phyloP scores from a whole-genome alignment of 208 protist genomes.

The Trichomonas vaginalis region DNA sequence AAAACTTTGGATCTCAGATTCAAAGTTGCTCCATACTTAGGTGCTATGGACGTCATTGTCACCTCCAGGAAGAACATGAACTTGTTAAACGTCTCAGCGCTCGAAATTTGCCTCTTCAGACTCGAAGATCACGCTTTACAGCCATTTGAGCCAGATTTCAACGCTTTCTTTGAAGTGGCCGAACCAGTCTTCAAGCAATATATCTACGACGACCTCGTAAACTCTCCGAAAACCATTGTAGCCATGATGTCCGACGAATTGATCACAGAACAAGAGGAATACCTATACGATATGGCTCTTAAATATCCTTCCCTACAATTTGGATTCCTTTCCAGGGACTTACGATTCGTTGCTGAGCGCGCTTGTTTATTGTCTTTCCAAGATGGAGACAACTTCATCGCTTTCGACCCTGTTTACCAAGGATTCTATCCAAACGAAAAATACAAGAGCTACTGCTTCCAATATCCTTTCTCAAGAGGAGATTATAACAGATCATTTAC shows the following conservation, averaged over 20 bases:
- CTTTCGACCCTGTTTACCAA: background rate
- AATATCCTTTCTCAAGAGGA: background rate
- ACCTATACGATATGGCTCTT: background rate
- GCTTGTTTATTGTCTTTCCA: background rate
- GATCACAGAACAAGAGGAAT: background rate
- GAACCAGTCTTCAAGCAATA: background rate
- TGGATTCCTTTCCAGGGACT: background rate
- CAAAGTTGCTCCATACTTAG: background rate
- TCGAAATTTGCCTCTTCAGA: background rate
- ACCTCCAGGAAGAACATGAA: background rate
- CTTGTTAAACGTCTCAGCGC: background rate
- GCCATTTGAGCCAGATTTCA: background rate
- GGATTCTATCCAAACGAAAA: background rate
- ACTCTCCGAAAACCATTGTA: background rate
- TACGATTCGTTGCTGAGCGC: background rate
- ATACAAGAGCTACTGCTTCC: background rate
- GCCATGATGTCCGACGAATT: background rate
- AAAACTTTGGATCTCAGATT: background rate
- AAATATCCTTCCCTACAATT: background rate
- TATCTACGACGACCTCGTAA: background rate
- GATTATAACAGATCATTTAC: background rate
- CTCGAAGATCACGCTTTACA: background rate
- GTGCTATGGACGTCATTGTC: background rate
- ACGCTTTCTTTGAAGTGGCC: background rate
- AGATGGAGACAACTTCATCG: background rate